Percentiles rank a stretch among this genome's conserved stretches.
phyloP scores from a whole-genome alignment of 2,329 filamentous ascomycete genomes.

The Pseudonectria buxi region DNA sequence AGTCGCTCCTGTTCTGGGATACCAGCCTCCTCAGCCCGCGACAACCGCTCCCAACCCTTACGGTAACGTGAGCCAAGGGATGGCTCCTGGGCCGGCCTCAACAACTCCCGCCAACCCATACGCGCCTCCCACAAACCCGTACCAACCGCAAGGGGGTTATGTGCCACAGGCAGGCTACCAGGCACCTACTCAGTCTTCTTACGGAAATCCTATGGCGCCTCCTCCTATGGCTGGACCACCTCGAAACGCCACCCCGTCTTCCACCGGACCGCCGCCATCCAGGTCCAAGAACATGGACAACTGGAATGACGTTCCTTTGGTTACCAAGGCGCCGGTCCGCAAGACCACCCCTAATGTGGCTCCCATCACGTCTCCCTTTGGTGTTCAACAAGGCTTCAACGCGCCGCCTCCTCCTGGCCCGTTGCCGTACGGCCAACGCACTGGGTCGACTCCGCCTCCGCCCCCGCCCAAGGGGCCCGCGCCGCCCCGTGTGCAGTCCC shows the following conservation, averaged over 20 bases:
- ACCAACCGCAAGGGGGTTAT: conserved; percentile 22
- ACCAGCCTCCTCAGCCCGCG: conserved; percentile 41
- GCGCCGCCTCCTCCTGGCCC: conserved; percentile 48
- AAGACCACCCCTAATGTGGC: conserved; percentile 66
- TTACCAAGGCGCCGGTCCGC: conserved; percentile 67
- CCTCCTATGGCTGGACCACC: conserved; percentile 34
- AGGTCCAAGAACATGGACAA: conserved; percentile 65
- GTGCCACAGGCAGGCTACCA: conserved; percentile 45
- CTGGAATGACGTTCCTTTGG: conserved; percentile 94
- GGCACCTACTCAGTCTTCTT: conserved; percentile 37
- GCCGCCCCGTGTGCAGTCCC: conserved; percentile 65
- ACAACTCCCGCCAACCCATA: conserved; percentile 28
- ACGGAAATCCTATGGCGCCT: conserved; percentile 29
- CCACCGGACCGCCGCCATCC: conserved; percentile 54
- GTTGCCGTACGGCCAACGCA: conserved; percentile 52
- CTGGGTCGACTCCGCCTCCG: conserved; percentile 64
- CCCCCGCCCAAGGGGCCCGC: conserved; percentile 77
- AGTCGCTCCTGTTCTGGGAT: conserved; percentile 35
- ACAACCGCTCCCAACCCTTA: conserved; percentile 26
- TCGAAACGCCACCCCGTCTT: conserved; percentile 59
- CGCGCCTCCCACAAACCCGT: conserved; percentile 30
- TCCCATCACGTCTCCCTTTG: conserved; percentile 69
- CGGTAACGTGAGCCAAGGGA: conserved; percentile 8
- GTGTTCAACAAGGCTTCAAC: conserved; percentile 50
- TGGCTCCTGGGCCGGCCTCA: conserved; percentile 15